Conservation (phyloP, 2,329 filamentous ascomycete genomes). For the Paraconiothyrium sp. region DNA sequence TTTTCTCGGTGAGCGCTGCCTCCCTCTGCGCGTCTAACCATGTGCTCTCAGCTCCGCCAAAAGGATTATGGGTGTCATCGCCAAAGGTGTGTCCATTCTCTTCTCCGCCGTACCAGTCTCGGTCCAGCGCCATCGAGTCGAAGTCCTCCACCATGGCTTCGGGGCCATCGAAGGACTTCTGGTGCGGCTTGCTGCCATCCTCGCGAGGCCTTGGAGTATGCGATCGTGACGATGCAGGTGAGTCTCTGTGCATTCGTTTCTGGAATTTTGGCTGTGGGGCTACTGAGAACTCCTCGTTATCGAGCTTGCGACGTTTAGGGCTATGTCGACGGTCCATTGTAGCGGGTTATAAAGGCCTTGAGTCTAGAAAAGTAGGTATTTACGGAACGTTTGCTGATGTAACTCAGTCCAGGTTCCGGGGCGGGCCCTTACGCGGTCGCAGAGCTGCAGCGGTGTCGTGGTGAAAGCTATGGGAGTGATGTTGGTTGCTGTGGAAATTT, state of each 20-base stretch:
- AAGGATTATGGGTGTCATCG: conserved; percentile 92
- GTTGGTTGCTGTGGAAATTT: neutral
- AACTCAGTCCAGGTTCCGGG: neutral
- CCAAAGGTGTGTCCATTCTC: conserved; percentile 87
- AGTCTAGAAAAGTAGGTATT: neutral
- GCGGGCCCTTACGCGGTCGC: neutral
- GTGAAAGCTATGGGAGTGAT: neutral
- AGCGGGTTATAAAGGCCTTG: conserved; percentile 8
- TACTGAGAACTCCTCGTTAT: conserved; percentile 68
- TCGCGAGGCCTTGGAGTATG: conserved; percentile 46
- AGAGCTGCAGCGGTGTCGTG: neutral
- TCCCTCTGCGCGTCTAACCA: conserved; percentile 81
- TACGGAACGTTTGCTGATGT: neutral
- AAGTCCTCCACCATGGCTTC: conserved; percentile 71
- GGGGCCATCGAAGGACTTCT: conserved; percentile 68
- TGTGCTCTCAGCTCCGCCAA: conserved; percentile 77
- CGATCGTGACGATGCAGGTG: conserved; percentile 45
- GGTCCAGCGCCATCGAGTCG: conserved; percentile 79
- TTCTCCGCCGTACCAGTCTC: conserved; percentile 92
- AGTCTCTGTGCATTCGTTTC: conserved; percentile 43
- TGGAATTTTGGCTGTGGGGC: conserved; percentile 58
- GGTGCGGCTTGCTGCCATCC: conserved; percentile 56
- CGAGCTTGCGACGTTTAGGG: conserved; percentile 73
- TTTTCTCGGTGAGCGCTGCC: conserved; percentile 79
- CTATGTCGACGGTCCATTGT: conserved; percentile 57